These are phyloP conservation scores for Cladochytrium replicatum DNA, from an alignment of 192 early-diverging fungal species.

Conservation along the genomic window DNA sequence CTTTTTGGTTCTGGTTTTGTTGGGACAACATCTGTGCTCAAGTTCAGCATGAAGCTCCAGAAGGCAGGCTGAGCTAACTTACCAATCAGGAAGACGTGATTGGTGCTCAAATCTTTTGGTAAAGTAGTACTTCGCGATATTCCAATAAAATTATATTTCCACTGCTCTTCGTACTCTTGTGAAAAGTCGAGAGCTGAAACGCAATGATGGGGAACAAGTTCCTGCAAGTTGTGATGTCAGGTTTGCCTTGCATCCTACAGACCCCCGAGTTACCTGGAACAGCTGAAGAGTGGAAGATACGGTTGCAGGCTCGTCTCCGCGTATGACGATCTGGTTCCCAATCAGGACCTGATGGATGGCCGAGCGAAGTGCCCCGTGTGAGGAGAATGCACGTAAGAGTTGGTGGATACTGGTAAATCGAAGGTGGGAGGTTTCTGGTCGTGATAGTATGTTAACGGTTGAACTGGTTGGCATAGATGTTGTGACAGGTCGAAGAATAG, in stretches of 20 bases:
- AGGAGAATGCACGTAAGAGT: no score
- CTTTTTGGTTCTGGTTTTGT: no score
- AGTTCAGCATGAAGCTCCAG: no score
- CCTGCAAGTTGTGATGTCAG: no score
- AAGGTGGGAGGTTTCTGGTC: no score
- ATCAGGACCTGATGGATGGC: slow-evolving; percentile 3
- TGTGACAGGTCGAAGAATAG: no score
- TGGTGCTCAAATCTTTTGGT: not conserved
- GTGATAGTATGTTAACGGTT: no score
- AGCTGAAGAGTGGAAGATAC: slow-evolving; percentile 1
- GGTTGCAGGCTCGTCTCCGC: not conserved
- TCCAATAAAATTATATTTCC: slow-evolving; percentile 8
- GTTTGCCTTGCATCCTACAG: not conserved
- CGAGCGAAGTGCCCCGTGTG: no score
- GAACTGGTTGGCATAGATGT: no score
- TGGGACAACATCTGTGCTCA: no score
- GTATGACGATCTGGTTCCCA: slow-evolving; percentile 7
- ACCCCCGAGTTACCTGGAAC: slow-evolving; percentile 2
- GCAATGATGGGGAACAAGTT: slow-evolving; percentile 5
- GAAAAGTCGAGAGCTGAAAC: not conserved
- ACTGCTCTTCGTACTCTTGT: slow-evolving; percentile 6
- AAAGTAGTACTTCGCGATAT: not conserved
- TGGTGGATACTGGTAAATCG: no score
- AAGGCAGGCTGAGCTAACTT: no score
- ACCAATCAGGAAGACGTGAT: not conserved